Base-by-base conservation (phyloP, 2,329 filamentous ascomycete genomes). In the Alternaria dauci region DNA sequence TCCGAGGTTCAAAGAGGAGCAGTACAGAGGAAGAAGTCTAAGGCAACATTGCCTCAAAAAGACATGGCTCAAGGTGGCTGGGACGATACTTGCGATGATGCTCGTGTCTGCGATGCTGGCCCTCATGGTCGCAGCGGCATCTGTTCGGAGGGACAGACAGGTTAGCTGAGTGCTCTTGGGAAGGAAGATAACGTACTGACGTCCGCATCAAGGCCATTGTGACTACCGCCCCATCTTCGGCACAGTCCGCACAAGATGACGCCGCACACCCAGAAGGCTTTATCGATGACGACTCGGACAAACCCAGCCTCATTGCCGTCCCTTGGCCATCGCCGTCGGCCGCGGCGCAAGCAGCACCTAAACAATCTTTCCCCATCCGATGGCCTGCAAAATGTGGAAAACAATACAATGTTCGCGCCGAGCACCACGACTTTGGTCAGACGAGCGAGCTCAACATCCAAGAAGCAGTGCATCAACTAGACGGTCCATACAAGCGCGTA, bases 341-440 rank as follows among this genome's bases (percentile, higher is more conserved):
- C 42, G 20, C 44, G 20, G 39, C 62, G 25, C 62, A 65, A 9
- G 52, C 64, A 36, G 36, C 58, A 32, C 41, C 53, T 1, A 67
- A 67, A 44, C 52, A 73, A 36, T 59, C 62, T 7, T 78, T 74
- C 51, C 75, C 75, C 2, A 77, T 78, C n/a, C 69, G 75, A 32
- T 78, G 76, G 76, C 75, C 75, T 14, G 57, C 65, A n/a, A 68
- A 65, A 38, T 78, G 76, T 41, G 73, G 73, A 11, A 76, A 73
- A 50, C 60, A 74, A 23, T 77, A 77, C 67, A 76, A 73, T 23
- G 66, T 71, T 16, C 74, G 71, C 52, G 74, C 65, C 2, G 72
- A 76, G 28, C 70, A 72, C 42, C 72, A 72, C 42, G 61, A 69
- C 38, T 75, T 75, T 23, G 74, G 70, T 4, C 54, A 64, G 2